Conservation (phyloP, 164 flowering plant species). For the Nymphaea colorata region DNA sequence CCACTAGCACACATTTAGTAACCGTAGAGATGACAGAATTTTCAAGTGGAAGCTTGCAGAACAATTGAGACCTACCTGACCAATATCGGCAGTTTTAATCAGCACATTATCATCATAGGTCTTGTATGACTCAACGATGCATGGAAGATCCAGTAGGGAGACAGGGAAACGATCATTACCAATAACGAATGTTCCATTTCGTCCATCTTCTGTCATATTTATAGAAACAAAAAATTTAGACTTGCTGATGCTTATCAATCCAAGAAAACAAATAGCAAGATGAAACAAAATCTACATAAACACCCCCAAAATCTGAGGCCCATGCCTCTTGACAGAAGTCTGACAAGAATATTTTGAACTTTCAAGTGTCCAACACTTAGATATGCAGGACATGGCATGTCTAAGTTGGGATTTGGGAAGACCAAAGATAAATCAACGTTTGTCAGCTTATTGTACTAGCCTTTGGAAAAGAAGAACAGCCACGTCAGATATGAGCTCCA, state of each 20-base stretch:
- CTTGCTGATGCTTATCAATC: no score
- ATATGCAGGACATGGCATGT: no score
- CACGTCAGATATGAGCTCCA: no score
- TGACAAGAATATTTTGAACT: no score
- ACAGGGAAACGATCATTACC: conserved; percentile 78
- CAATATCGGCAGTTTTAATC: conserved; percentile 82
- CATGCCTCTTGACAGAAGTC: no score
- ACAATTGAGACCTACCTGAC: conserved; percentile 40
- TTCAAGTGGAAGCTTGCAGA: neutral
- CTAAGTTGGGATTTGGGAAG: no score
- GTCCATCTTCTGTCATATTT: conserved; percentile 48
- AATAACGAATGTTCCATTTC: conserved; percentile 52
- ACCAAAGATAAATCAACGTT: no score
- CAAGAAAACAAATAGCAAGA: neutral
- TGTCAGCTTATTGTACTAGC: no score
- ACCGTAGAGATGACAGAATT: neutral
- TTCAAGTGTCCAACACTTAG: no score
- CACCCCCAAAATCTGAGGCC: no score
- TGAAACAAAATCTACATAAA: neutral
- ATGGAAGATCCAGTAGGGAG: conserved; percentile 84
- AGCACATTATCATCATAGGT: conserved; percentile 87
- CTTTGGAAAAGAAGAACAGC: no score
- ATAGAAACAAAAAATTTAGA: neutral
- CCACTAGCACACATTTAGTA: neutral
- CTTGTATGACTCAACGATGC: conserved; percentile 82